Conservation (phyloP, 768 basidiomycete species). For the Botryobasidium botryosum region DNA sequence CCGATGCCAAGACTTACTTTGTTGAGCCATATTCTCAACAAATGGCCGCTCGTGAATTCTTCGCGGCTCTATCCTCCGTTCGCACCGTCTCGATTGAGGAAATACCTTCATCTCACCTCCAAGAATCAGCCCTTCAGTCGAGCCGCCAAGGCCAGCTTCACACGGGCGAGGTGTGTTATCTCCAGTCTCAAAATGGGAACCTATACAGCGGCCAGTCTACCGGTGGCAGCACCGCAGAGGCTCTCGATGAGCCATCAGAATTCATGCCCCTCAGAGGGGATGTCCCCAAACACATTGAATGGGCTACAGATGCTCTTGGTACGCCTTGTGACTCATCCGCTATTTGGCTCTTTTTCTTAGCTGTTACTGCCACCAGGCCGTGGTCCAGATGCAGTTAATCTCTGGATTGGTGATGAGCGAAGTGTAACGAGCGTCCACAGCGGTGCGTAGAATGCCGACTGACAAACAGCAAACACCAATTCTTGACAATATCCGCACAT, state of each 20-base stretch:
- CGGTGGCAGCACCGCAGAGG: constrained; percentile 25
- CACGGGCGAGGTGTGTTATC: constrained; percentile 37
- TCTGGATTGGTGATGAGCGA: constrained; percentile 73
- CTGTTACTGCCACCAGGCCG: constrained; percentile 25
- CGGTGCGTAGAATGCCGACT: constrained; percentile 27
- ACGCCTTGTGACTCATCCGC: constrained; percentile 13
- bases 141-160: constrained; percentile 15
- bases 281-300: constrained; percentile 49
- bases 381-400: constrained; percentile 73
- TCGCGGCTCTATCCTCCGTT: background rate
- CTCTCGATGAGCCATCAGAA: constrained; percentile 30
- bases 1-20: constrained; percentile 47
- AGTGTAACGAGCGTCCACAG: constrained; percentile 79
- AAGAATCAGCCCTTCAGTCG: background rate
- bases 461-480: background rate
- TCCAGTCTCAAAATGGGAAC: constrained; percentile 91
- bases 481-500: background rate
- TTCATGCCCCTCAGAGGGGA: constrained; percentile 44
- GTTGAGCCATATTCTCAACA: constrained; percentile 52
- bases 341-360: background rate
- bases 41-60: constrained; percentile 35
- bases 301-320: constrained; percentile 72
- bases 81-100: background rate
- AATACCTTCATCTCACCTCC: background rate
- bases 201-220: constrained; percentile 39